These are phyloP conservation scores for Pontederia crassipes DNA, from an alignment of 176 grass and related monocot species.

Conservation along the genomic window DNA sequence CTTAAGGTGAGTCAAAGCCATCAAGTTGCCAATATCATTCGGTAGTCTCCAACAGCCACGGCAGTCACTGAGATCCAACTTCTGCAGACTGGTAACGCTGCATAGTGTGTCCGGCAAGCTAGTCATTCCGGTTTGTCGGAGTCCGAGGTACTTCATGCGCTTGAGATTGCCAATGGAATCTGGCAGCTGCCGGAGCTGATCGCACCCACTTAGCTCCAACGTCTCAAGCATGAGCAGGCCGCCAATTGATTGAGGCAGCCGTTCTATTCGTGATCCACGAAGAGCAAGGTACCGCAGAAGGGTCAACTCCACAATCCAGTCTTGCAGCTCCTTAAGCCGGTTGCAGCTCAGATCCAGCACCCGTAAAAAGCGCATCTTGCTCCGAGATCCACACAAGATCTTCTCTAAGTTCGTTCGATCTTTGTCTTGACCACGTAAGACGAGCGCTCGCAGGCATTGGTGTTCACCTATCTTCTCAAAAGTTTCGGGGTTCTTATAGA, in stretches of 20 bases:
- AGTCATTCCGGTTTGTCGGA: slow-evolving; percentile 9
- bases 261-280: too few relatives aligned
- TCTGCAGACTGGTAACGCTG: slow-evolving; percentile 19
- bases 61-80: slow-evolving; percentile 23
- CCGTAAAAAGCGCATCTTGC: slow-evolving; percentile 1
- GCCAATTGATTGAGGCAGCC: too few relatives aligned
- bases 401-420: background rate
- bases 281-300: too few relatives aligned
- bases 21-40: slow-evolving; percentile 1
- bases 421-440: background rate
- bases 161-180: slow-evolving; percentile 21
- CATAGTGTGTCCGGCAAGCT: slow-evolving; percentile 29
- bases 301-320: too few relatives aligned
- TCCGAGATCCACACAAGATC: slow-evolving; percentile 9
- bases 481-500: background rate
- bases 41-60: slow-evolving; percentile 13
- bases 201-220: background rate
- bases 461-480: slow-evolving; percentile 9
- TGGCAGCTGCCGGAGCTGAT: slow-evolving; percentile 12
- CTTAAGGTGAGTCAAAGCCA: too few relatives aligned
- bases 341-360: slow-evolving; percentile 17
- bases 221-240: too few relatives aligned
- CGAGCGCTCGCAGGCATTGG: slow-evolving; percentile 14
- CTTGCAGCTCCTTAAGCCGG: too few relatives aligned
- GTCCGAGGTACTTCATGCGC: slow-evolving; percentile 29